Base-by-base conservation (phyloP, 352 stramenopile species). In the Thraustochytrium sp. region DNA sequence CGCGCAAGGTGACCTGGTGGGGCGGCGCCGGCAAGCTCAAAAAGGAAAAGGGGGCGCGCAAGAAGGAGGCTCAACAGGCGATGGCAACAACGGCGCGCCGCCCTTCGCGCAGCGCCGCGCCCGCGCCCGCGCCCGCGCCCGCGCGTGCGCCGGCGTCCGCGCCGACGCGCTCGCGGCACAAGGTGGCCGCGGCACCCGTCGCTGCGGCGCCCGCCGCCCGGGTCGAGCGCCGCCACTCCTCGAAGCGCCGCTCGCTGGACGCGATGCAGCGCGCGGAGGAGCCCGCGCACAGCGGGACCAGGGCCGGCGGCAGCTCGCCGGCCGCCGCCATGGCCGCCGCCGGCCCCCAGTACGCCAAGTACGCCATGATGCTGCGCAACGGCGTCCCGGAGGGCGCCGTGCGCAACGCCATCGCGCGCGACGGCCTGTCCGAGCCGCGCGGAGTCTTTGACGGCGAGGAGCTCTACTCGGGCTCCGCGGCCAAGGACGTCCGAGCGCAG, bases 321-420 rank as follows among this genome's bases (percentile, higher is more conserved):
- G 59, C 59, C 11, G 34, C 29, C 16, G 13, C 26, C 13, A 16
- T 54, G 40, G 18, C 23, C 23, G 26, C n/a, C 34, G 62, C 62
- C 16, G 62, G 37, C 11, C 62, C 62, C 8, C 18, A 75, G 40
- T 80, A 80, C 16, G 75, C 55, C 13, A 84, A 84, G 37, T 84
- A 84, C 49, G 61, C 55, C n/a, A 78, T 26, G 37, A 84, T 84
- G 75, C 13, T 76, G n/a, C 16, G 31, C 18, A 61, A 13, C 13
- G 55, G 75, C 31, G 29, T 84, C 36, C 75, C 75, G 5, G 75
- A 84, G 36, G 75, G 75, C 46, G 75, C 75, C 11, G 61, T 84
- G 44, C 54, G 75, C 29, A 83, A 84, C n/a, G 75, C 75, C 9
- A 82, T 84, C 8, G 61, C 61, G 5, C 54, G 75, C 18, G 75